A percentile compares a stretch with the other conserved stretches of the same genome.
These are phyloP conservation scores for Fusarium praegraminearum DNA, from an alignment of 2,329 filamentous ascomycete genomes.

Conservation along the genomic window DNA sequence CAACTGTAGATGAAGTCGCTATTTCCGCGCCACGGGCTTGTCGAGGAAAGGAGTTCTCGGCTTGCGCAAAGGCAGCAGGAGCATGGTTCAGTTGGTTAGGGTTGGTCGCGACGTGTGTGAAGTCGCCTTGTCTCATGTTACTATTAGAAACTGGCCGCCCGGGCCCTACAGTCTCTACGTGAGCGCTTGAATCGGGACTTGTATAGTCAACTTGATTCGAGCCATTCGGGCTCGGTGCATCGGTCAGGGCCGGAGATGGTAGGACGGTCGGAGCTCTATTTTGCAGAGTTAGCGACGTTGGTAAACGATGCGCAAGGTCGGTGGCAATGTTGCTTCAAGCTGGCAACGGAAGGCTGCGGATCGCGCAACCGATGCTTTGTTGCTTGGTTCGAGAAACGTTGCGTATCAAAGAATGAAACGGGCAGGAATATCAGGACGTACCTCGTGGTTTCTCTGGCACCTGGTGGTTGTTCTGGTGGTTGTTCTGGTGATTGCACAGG, in stretches of 20 bases:
- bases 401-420: neutral
- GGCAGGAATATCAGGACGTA: slow-evolving; percentile 10
- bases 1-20: neutral
- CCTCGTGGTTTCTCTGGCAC: slow-evolving; percentile 26
- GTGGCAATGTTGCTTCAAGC: slow-evolving; percentile 12
- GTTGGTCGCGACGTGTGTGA: slow-evolving; percentile 19
- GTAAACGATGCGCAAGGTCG: slow-evolving; percentile 1
- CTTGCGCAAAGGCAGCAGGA: slow-evolving; percentile 7
- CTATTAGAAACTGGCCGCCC: slow-evolving; percentile 15
- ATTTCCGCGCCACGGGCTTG: slow-evolving; percentile 2
- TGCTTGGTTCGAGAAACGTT: neutral
- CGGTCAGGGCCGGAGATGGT: slow-evolving; percentile 73
- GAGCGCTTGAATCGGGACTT: slow-evolving; percentile 34
- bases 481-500: slow-evolving; percentile 24
- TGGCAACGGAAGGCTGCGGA: slow-evolving; percentile 16
- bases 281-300: slow-evolving; percentile 30
- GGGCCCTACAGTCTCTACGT: slow-evolving; percentile 21
- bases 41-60: slow-evolving; percentile 4
- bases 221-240: slow-evolving; percentile 65
- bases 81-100: slow-evolving; percentile 3
- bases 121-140: slow-evolving; percentile 22
- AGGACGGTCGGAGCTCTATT: slow-evolving; percentile 56
- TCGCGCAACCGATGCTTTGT: neutral
- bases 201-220: slow-evolving; percentile 53
- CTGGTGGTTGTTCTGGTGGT: slow-evolving; percentile 21